Base-by-base conservation (phyloP, 2,329 filamentous ascomycete species). In the Venturia carpophila region DNA sequence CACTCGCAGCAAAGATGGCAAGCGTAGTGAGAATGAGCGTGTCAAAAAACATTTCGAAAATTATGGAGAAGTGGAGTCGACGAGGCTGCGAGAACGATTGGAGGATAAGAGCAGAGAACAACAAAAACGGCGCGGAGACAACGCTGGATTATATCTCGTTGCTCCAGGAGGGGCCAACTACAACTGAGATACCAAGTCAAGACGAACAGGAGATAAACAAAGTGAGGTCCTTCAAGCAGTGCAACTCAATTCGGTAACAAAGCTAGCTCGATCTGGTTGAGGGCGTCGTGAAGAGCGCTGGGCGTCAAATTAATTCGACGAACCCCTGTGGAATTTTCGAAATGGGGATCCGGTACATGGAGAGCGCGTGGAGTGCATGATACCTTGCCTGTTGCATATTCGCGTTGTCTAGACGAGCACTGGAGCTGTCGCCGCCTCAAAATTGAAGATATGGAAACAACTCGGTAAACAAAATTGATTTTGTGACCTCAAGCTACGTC, bases 11-110 rank as follows among this genome's bases (percentile, higher is more conserved):
- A 13, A 37, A 21, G 11, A 24, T 11, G 6, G 64, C 55, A 5
- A 65, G 15, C 27, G 24, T 41, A 42, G 63, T 47, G 19, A 64
- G 45, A 60, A 60, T n/a, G 56, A 65, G 17, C 4, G 39, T 65
- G 1, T 60, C 62, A 21, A 65, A 52, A 19, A 41, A 39, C 64
- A 65, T 65, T 19, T 21, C 45, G 52, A 37, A 34, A 24, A 37
- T 15, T 37, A 2, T 37, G 52, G 30, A 58, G 30, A 58, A 37
- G 7, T 21, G 6, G 37, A 37, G 10, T 37, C 52, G 52, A 58
- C 52, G 37, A 58, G 52, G 52, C 52, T 58, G 30, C 30, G 30
- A 58, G n/a, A 58, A 58, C 47, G 17, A 58, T 5, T 37, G 52
- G 30, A 58, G 52, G 30, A 15, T n/a, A 15, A 27, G 52, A 58